Conservation (phyloP, 257 asterid species). For the Linderniella brevidens region DNA sequence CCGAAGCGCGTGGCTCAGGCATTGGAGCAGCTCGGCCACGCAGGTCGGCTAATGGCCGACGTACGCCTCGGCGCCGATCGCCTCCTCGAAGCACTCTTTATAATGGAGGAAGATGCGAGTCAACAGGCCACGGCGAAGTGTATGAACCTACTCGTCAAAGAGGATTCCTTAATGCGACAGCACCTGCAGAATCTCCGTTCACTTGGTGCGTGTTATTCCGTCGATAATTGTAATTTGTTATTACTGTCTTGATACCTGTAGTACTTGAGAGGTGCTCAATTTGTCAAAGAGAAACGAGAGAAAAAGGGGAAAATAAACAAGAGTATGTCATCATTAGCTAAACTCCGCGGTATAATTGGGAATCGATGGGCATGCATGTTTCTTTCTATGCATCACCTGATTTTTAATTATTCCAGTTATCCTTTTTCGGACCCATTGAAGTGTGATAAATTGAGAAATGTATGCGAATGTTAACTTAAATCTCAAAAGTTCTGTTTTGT, state of each 20-base stretch:
- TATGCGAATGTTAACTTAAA: slow-evolving; percentile 6
- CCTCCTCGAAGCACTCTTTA: slow-evolving; percentile 59
- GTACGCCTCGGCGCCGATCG: slow-evolving; percentile 88
- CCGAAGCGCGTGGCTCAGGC: slow-evolving; percentile 97
- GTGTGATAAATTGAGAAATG: not conserved
- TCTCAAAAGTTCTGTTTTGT: no score
- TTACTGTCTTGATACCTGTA: no score
- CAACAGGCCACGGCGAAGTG: slow-evolving; percentile 53
- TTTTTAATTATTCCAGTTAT: not conserved
- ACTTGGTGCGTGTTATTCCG: slow-evolving; percentile 33
- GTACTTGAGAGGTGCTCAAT: no score
- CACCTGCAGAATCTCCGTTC: slow-evolving; percentile 63
- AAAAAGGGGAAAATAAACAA: no score
- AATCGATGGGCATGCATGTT: no score
- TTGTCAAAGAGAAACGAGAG: no score
- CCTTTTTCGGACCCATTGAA: not conserved
- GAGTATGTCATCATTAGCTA: no score
- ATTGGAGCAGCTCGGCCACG: slow-evolving; percentile 73
- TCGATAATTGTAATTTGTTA: not conserved
- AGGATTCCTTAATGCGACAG: slow-evolving; percentile 61
- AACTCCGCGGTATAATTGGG: no score
- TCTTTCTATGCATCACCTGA: no score
- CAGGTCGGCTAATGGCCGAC: slow-evolving; percentile 86
- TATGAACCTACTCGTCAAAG: slow-evolving; percentile 41
- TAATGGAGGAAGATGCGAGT: slow-evolving; percentile 50